phyloP scores from a whole-genome alignment of 2,329 filamentous ascomycete species.

The Fusarium siculi region DNA sequence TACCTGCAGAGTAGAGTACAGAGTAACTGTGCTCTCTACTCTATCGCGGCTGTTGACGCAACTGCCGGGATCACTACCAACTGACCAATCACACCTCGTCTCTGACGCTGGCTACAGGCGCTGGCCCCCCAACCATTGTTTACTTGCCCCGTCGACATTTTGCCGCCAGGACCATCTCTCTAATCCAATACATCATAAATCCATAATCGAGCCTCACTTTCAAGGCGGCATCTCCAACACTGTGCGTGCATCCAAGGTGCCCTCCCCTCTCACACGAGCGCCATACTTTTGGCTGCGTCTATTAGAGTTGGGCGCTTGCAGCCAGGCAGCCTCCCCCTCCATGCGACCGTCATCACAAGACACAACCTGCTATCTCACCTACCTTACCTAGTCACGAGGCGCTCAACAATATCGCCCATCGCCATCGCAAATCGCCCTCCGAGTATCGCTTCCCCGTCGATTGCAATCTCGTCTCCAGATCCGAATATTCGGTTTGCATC shows the following conservation, averaged over 20 bases:
- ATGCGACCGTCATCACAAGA: conserved; percentile 32
- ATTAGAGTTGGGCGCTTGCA: conserved; percentile 30
- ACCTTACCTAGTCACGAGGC: conserved; percentile 33
- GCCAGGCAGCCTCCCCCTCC: conserved; percentile 13
- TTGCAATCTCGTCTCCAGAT: conserved; percentile 6
- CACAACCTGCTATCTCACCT: conserved; percentile 26
- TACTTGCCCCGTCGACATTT: conserved; percentile 17
- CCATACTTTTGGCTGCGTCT: conserved; percentile 15
- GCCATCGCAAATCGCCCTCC: background rate
- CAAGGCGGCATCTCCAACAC: conserved; percentile 23
- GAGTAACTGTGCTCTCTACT: background rate
- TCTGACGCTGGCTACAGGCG: conserved; percentile 21
- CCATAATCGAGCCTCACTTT: conserved; percentile 20
- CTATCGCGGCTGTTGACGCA: background rate
- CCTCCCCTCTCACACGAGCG: background rate
- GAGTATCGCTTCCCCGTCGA: background rate
- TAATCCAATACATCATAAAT: conserved; percentile 15
- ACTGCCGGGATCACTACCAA: conserved; percentile 12
- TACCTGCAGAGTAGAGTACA: background rate
- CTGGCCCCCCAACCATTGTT: conserved; percentile 37
- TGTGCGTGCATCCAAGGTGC: background rate
- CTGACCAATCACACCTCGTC: conserved; percentile 17
- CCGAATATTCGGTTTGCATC: conserved; percentile 7
- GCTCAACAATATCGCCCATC: conserved; percentile 7
- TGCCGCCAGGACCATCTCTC: conserved; percentile 5